Evolutionary conservation across 2,329 filamentous ascomycete species (phyloP), one percentile per base, ranked within the genome.

Genomic region (Cladophialophora psammophila): DNA sequence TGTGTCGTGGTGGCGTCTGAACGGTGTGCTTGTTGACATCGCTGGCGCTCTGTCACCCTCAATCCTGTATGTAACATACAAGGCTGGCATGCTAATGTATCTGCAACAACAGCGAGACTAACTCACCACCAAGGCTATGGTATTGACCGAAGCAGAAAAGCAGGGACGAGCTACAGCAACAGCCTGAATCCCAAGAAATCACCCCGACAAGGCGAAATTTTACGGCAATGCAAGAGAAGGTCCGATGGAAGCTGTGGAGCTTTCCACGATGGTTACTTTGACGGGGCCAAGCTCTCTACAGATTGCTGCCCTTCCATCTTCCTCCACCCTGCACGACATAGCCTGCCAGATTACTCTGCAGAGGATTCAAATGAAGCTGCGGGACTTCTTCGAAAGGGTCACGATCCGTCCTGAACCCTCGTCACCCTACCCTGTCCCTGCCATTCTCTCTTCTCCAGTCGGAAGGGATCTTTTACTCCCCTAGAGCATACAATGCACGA

Each of bases 211-310:
- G 50, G 60, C 52, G 36, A 63, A 12, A 18, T 55, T 26, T 15
- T 20, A 48, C 60, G 20, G 50, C 3, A n/a, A 56, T 63, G 60
- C 60, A 56, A 56, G 52, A 42, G 60, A 63, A 63, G 34, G 38
- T 26, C 20, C 60, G 50, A 42, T 55, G n/a, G 60, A 63, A 53
- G 13, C 1, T 54, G 26, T 53, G 59, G 48, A 40, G 59, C 45
- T 53, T 20, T 48, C 42, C 9, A 58, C 45, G 26, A 52, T 45
- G n/a, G 38, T 53, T 53, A 38, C 45, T 38, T 36, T 26, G 15
- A 26, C 52, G 8, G 26, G 15, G 15, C 59, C 26, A 2, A 10
- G 18, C 31, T 3, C 45, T 12, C 12, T 54, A 7, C n/a, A 13
- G 31, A 40, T 2, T 20, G 59, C 38, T 50, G 50, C 57, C 7